Evolutionary conservation across 192 early-diverging fungal genomes (phyloP).

Genomic region (Coemansia sp.): DNA sequence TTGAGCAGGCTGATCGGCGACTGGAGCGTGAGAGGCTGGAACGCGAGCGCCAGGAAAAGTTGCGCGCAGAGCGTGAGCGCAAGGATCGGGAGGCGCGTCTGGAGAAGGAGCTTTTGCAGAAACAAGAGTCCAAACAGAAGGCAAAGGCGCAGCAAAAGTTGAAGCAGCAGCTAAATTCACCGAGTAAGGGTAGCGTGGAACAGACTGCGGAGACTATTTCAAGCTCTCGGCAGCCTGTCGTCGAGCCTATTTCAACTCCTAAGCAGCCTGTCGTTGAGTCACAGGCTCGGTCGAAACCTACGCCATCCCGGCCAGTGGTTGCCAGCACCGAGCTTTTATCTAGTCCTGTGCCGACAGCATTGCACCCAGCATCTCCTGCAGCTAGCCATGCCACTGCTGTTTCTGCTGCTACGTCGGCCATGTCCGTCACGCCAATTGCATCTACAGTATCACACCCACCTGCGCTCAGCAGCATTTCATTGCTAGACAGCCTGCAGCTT

Average conservation of each 20-base stretch:
- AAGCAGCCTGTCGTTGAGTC: not conserved
- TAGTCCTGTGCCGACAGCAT: too few relatives aligned
- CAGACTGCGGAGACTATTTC: not conserved
- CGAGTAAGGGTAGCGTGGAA: not conserved
- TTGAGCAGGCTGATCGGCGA: constrained; percentile 44
- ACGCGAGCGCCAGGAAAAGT: constrained; percentile 19
- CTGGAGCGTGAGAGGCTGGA: constrained; percentile 31
- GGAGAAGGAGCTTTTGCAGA: constrained; percentile 8
- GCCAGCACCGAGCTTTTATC: not conserved
- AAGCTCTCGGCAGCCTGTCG: not conserved
- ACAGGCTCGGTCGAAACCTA: not conserved
- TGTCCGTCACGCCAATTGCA: not conserved
- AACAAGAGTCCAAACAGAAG: constrained; percentile 4
- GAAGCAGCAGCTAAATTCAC: constrained; percentile 6
- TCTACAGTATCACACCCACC: not conserved
- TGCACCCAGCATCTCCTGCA: not conserved
- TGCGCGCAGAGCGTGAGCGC: not conserved
- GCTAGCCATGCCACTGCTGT: not conserved
- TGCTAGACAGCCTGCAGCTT: constrained; percentile 21
- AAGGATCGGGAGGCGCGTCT: constrained; percentile 8
- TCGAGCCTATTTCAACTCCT: not conserved
- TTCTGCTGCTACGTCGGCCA: not conserved
- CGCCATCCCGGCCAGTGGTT: not conserved
- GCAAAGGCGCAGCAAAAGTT: not conserved
- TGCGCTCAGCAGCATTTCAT: constrained; percentile 13